Percentiles rank a stretch among this genome's conserved stretches.
phyloP scores from a whole-genome alignment of 2,329 filamentous ascomycete species.

The Alternaria sp. region DNA sequence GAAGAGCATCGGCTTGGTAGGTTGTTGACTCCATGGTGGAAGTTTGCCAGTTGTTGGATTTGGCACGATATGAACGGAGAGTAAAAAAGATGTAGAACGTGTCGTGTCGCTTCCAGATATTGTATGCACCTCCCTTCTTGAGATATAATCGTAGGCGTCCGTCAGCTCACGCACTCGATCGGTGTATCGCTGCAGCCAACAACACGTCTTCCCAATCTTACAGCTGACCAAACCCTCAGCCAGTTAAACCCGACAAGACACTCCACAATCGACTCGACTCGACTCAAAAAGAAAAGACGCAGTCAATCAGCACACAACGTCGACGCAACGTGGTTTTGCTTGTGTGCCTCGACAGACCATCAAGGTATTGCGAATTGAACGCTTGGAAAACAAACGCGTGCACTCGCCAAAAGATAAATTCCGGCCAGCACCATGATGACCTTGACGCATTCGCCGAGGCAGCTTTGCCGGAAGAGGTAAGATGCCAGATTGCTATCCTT shows the following conservation, averaged over 20 bases:
- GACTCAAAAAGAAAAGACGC: not conserved
- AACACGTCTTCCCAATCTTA: constrained; percentile 1
- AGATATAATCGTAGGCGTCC: not conserved
- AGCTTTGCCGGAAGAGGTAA: constrained; percentile 13
- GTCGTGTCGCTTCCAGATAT: not conserved
- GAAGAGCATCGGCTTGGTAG: not conserved
- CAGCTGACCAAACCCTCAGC: not conserved
- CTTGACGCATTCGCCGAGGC: constrained; percentile 21
- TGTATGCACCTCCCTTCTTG: not conserved
- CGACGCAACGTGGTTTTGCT: constrained; percentile 12
- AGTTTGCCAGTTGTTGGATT: not conserved
- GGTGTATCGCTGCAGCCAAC: not conserved
- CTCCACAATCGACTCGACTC: not conserved
- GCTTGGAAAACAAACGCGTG: constrained; percentile 18
- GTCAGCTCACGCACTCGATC: not conserved
- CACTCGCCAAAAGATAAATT: constrained; percentile 17
- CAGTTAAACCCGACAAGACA: not conserved
- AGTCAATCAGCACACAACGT: not conserved
- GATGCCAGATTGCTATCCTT: constrained; percentile 1
- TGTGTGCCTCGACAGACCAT: constrained; percentile 15
- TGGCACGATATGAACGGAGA: not conserved
- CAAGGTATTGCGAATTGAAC: constrained; percentile 15
- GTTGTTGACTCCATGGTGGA: constrained; percentile 9
- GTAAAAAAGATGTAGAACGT: not conserved
- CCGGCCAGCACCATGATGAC: constrained; percentile 24